Evolutionary conservation across 2,329 filamentous ascomycete genomes (phyloP).

Genomic region (Microthyrium microscopicum): DNA sequence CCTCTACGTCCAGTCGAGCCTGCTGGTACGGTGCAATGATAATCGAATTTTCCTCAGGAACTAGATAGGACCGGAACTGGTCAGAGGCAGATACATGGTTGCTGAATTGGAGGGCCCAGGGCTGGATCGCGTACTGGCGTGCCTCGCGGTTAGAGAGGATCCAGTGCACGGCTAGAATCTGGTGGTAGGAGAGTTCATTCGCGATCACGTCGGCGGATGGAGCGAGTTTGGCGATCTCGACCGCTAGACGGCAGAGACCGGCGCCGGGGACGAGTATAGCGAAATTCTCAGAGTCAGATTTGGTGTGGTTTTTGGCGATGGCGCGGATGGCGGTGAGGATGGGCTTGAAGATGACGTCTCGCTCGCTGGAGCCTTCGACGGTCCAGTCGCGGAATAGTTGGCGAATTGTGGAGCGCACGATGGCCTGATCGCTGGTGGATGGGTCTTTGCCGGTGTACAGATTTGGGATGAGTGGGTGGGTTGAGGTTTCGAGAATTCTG

Average conservation of each 20-base stretch:
- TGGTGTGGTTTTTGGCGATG: neutral
- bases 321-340: slow-evolving; percentile 2
- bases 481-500: too few species aligned
- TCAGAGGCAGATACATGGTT: slow-evolving; percentile 60
- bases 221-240: slow-evolving; percentile 62
- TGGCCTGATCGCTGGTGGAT: slow-evolving; percentile 1
- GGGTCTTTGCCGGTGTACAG: neutral
- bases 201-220: slow-evolving; percentile 58
- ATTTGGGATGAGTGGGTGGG: too few species aligned
- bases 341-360: slow-evolving; percentile 60
- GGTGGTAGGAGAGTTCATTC: slow-evolving; percentile 91
- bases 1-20: too few species aligned
- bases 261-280: slow-evolving; percentile 46
- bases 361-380: slow-evolving; percentile 35
- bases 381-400: slow-evolving; percentile 4
- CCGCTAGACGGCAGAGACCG: slow-evolving; percentile 73
- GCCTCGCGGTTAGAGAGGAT: slow-evolving; percentile 50
- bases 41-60: too few species aligned
- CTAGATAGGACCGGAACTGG: slow-evolving; percentile 54
- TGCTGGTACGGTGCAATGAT: slow-evolving; percentile 29
- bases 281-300: slow-evolving; percentile 1
- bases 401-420: slow-evolving; percentile 5
- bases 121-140: slow-evolving; percentile 42
- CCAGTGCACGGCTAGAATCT: slow-evolving; percentile 70
- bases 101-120: slow-evolving; percentile 76